Base-by-base conservation (phyloP, 2,329 filamentous ascomycete genomes). In the Pseudohalonectria lignicola region DNA sequence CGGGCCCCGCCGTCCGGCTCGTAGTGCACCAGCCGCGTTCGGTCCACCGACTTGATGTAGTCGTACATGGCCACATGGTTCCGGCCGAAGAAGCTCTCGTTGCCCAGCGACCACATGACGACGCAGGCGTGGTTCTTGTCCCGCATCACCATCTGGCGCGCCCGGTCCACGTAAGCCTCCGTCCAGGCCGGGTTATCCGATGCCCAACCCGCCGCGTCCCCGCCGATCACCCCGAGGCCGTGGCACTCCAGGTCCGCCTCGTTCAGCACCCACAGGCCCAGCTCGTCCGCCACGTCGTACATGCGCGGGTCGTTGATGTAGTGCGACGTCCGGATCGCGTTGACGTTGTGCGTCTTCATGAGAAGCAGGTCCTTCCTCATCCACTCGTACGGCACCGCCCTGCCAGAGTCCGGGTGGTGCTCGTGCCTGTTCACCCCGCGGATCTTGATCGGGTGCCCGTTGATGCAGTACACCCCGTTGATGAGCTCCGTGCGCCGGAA, bases 321-420 rank as follows among this genome's bases (percentile, higher is more conserved):
- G 50, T 86, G 81, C 2, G 72, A 79, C 37, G 73, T 79, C 0
- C 81, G 74, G 5, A 86, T 64, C 1, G 80, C 75, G 45, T 86
- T 85, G 57, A 85, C 68, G 47, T 84, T 84, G 60, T 82, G 70
- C 6, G 58, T 62, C 54, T 85, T 85, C 79, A 85, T 85, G 4
- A 76, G 59, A 2, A 78, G 48, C 2, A 85, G 60, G 45, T 85
- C 80, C 12, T 63, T 55, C 44, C 69, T 68, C 49, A 82, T 70
- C 40, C 71, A 80, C 2, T 78, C 71, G 6, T 72, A 54, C 0
- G 78, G 76, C 0, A 83, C 76, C 1, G 77, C 67, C 0, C 79
- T 73, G 3, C 79, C 79, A 20, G 68, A 67, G 18, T 60, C 57
- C 0, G 77, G 76, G 47, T 85, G 79, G 47, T 86, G 79, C 41